A percentile compares a stretch with the other conserved stretches of the same genome.
Evolutionary conservation across 169 alveolate genomes (phyloP).

Genomic region (Plasmodium gallinaceum): DNA sequence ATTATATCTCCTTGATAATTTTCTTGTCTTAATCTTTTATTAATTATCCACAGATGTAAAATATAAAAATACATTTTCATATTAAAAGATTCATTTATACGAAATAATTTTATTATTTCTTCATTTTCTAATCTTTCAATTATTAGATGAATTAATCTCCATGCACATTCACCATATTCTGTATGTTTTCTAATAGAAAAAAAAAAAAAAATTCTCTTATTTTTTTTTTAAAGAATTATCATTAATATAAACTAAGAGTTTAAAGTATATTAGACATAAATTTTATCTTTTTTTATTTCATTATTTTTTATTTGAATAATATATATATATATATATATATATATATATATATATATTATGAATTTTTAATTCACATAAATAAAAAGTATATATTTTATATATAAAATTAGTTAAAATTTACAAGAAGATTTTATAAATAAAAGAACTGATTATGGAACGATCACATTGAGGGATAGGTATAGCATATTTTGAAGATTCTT

Average conservation of each 20-base stretch:
- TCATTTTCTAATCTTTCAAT: slow-evolving; percentile 85
- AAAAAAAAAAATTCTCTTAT: background rate
- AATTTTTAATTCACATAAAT: background rate
- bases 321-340: background rate
- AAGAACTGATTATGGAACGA: slow-evolving; percentile 66
- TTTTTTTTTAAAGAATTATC: slow-evolving; percentile 2
- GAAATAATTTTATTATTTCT: slow-evolving; percentile 78
- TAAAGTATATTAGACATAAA: background rate
- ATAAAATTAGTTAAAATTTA: slow-evolving; percentile 8
- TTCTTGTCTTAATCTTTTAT: slow-evolving; percentile 82
- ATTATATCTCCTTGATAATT: slow-evolving; percentile 82
- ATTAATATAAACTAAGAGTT: background rate
- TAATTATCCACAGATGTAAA: slow-evolving; percentile 84
- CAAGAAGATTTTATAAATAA: slow-evolving; percentile 49
- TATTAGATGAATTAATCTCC: slow-evolving; percentile 82
- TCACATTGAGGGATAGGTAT: slow-evolving; percentile 75
- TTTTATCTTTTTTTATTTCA: background rate
- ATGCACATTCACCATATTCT: slow-evolving; percentile 82
- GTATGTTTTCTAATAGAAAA: slow-evolving; percentile 53
- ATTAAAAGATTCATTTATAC: slow-evolving; percentile 83
- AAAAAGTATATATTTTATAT: background rate
- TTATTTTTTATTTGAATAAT: background rate
- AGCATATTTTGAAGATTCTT: slow-evolving; percentile 68
- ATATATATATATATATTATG: background rate
- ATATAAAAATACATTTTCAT: slow-evolving; percentile 82